phyloP scores from a whole-genome alignment of 345 rosid species.

The Hibiscus tridactylites region DNA sequence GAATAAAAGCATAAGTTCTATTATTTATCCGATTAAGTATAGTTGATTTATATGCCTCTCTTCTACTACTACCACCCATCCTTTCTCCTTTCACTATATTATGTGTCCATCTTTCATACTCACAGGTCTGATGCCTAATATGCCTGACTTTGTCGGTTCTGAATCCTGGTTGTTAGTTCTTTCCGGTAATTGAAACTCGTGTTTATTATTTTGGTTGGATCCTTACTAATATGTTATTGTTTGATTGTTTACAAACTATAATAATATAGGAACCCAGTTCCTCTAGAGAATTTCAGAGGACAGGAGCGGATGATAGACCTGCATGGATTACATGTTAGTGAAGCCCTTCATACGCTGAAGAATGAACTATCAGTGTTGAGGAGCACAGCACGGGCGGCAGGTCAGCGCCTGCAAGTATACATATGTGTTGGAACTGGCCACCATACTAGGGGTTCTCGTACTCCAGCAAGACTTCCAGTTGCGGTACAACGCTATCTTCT shows the following conservation, averaged over 20 bases:
- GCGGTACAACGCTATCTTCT: slow-evolving; percentile 83
- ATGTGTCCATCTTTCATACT: background rate
- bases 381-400: slow-evolving; percentile 67
- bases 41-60: background rate
- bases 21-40: background rate
- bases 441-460: slow-evolving; percentile 82
- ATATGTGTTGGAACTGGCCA: slow-evolving; percentile 95
- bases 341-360: slow-evolving; percentile 80
- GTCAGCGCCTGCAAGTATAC: slow-evolving; percentile 77
- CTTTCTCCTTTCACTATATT: background rate
- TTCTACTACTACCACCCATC: background rate
- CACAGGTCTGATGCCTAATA: background rate
- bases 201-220: background rate
- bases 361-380: slow-evolving; percentile 67
- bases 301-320: slow-evolving; percentile 90
- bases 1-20: background rate
- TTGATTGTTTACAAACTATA: background rate
- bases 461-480: slow-evolving; percentile 80
- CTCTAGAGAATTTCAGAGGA: slow-evolving; percentile 60
- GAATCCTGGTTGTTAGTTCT: background rate
- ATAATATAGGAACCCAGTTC: slow-evolving; percentile 63
- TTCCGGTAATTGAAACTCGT: background rate
- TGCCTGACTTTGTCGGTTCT: background rate
- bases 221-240: slow-evolving; percentile 13
- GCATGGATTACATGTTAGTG: slow-evolving; percentile 92